These are phyloP conservation scores for Neofusicoccum laricinum DNA, from an alignment of 2,329 filamentous ascomycete species.

Conservation along the genomic window DNA sequence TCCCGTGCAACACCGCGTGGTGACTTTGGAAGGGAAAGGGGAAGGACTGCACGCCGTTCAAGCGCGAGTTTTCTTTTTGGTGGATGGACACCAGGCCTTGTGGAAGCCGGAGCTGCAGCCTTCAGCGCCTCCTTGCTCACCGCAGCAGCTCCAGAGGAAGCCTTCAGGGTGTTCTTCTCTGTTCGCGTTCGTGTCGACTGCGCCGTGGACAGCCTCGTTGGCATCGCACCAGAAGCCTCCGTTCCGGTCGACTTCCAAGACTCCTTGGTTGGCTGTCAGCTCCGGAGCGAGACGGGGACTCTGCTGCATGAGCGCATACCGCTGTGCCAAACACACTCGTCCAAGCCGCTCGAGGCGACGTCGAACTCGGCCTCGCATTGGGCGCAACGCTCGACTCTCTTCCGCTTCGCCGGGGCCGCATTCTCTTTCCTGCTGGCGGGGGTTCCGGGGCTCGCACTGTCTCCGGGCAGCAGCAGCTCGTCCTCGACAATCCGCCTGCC, in stretches of 20 bases:
- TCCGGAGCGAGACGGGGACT: no score
- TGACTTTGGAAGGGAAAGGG: no score
- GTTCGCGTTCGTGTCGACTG: slow-evolving; percentile 24
- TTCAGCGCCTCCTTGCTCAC: slow-evolving; percentile 8
- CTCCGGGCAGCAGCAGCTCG: neutral
- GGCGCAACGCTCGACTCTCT: neutral
- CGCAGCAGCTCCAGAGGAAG: slow-evolving; percentile 32
- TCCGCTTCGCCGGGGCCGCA: neutral
- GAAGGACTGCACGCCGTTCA: neutral
- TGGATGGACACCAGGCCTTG: no score
- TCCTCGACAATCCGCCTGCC: neutral
- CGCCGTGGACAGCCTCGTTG: slow-evolving; percentile 28
- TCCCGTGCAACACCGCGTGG: no score
- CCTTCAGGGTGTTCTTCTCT: slow-evolving; percentile 25
- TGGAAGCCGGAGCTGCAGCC: slow-evolving; percentile 21
- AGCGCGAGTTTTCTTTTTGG: neutral
- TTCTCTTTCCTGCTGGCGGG: neutral
- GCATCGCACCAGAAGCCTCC: slow-evolving; percentile 29
- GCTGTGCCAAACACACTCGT: neutral
- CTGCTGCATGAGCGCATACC: neutral
- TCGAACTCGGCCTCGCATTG: neutral
- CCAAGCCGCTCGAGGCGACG: neutral
- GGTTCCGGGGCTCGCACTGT: neutral
- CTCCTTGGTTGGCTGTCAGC: slow-evolving; percentile 19
- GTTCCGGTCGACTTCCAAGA: slow-evolving; percentile 24